phyloP scores from a whole-genome alignment of 352 stramenopile genomes.

The Nothophytophthora sp. region DNA sequence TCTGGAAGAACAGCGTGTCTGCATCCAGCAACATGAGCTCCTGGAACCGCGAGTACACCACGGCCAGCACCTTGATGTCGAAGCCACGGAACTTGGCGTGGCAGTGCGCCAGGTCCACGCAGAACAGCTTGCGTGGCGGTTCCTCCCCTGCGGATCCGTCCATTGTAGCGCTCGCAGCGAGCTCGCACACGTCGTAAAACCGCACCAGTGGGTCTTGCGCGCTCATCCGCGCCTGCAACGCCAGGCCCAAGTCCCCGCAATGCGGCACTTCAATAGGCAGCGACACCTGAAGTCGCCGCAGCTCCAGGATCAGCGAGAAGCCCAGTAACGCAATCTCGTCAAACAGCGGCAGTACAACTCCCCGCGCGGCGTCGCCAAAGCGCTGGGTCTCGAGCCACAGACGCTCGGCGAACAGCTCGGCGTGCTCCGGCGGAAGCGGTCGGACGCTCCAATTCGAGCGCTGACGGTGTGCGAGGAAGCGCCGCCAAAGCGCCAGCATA shows the following conservation, averaged over 20 bases:
- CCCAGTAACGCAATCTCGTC: slow-evolving; percentile 59
- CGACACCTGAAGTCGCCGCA: slow-evolving; percentile 51
- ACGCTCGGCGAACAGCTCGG: too few species aligned
- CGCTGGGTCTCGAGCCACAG: too few species aligned
- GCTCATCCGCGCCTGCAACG: slow-evolving; percentile 33
- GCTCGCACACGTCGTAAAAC: slow-evolving; percentile 68
- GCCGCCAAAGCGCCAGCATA: too few species aligned
- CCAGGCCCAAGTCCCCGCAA: slow-evolving; percentile 57
- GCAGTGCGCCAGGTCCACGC: slow-evolving; percentile 38
- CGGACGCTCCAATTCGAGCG: too few species aligned
- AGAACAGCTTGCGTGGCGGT: slow-evolving; percentile 71
- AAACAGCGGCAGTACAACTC: slow-evolving; percentile 68
- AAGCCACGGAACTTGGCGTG: slow-evolving; percentile 56
- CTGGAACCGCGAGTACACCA: slow-evolving; percentile 67
- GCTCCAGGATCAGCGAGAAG: slow-evolving; percentile 61
- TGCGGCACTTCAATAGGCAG: slow-evolving; percentile 71
- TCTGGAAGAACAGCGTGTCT: slow-evolving; percentile 68
- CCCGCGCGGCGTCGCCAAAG: too few species aligned
- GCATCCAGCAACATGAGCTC: slow-evolving; percentile 81
- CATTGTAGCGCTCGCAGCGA: slow-evolving; percentile 30
- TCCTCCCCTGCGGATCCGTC: slow-evolving; percentile 21
- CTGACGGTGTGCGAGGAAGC: too few species aligned
- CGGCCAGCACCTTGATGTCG: slow-evolving; percentile 61
- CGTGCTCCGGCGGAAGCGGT: too few species aligned
- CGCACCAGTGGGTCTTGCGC: slow-evolving; percentile 41